Evolutionary conservation across 257 asterid species (phyloP).

Genomic region (Nyctanthes arbortristis): DNA sequence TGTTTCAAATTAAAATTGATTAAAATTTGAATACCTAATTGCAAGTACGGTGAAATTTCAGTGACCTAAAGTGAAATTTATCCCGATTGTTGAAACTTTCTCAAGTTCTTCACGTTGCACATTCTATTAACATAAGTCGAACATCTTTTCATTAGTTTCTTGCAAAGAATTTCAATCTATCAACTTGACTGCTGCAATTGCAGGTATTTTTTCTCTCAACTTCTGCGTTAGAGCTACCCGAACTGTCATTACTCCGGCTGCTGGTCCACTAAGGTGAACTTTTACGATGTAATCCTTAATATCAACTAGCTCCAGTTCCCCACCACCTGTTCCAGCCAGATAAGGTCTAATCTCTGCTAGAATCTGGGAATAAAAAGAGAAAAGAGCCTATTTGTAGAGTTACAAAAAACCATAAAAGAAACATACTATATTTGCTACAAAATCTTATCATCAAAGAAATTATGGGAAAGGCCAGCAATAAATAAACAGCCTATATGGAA

Average conservation of each 20-base stretch:
- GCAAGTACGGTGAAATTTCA: too few species aligned
- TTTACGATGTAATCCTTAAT: slow-evolving; percentile 61
- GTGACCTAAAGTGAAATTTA: too few species aligned
- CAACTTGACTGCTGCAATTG: slow-evolving; percentile 77
- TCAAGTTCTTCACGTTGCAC: too few species aligned
- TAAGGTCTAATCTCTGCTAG: slow-evolving; percentile 83
- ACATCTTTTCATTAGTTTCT: too few species aligned
- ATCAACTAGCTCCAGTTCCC: slow-evolving; percentile 61
- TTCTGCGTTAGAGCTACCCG: slow-evolving; percentile 86
- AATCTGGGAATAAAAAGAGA: slow-evolving; percentile 37
- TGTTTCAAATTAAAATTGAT: too few species aligned
- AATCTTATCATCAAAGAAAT: not conserved
- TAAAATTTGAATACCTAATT: too few species aligned
- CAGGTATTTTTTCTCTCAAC: slow-evolving; percentile 82
- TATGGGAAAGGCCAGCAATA: not conserved
- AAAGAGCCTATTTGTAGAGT: not conserved
- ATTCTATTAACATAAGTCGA: too few species aligned
- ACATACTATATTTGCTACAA: too few species aligned
- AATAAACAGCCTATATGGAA: too few species aligned
- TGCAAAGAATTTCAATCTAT: slow-evolving; percentile 36
- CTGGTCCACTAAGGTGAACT: slow-evolving; percentile 71
- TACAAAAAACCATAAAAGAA: not conserved
- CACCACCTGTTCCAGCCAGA: slow-evolving; percentile 82
- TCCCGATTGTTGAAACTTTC: too few species aligned
- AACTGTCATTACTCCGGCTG: slow-evolving; percentile 82